Base-by-base conservation (phyloP, 1,284 basidiomycete genomes). In the Exobasidium cylindrosporum region DNA sequence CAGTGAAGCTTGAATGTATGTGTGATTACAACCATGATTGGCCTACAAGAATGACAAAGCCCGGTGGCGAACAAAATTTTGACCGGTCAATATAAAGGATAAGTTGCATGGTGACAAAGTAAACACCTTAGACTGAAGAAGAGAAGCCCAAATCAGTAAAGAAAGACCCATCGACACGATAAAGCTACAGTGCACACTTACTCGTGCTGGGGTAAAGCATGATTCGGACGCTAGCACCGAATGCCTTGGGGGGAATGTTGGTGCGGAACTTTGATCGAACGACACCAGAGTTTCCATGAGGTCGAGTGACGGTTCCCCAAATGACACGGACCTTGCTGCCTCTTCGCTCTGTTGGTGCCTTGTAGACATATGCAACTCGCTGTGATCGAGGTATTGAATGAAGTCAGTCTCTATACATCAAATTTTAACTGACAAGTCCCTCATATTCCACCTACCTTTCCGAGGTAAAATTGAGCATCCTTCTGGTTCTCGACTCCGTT, bases 291-390 rank as follows among this genome's bases (percentile, higher is more conserved):
- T 88, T 91, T 74, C 95, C 79, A 73, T 69, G 81, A 61, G 68
- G 62, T 61, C 76, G 80, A 58, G 78, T 77, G 70, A 75, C 73
- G 44, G 65, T 91, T 89, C 93, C 93, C 92, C 93, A 97, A 85
- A 97, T 94, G 70, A 97, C 92, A 74, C 93, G 90, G 81, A 96
- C 85, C 83, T 92, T 92, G 76, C 90, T 90, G 68, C 93, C 92
- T 82, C 89, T 88, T 71, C 94, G 87, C 83, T 92, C 90, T 81
- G 87, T 86, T 86, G 95, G 93, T 68, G 92, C 93, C 82, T 89
- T 89, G 88, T 98, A 98, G 77, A 98, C 92, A 84, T 90, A 98
- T 67, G 95, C 96, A 72, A 98, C 86, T 76, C 95, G 91, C 92
- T 96, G 76, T 3, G 43, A 23, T n/a, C n/a, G n/a, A n/a, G n/a